phyloP scores from a whole-genome alignment of 768 basidiomycete genomes.

The Hygrocybe coccinea region DNA sequence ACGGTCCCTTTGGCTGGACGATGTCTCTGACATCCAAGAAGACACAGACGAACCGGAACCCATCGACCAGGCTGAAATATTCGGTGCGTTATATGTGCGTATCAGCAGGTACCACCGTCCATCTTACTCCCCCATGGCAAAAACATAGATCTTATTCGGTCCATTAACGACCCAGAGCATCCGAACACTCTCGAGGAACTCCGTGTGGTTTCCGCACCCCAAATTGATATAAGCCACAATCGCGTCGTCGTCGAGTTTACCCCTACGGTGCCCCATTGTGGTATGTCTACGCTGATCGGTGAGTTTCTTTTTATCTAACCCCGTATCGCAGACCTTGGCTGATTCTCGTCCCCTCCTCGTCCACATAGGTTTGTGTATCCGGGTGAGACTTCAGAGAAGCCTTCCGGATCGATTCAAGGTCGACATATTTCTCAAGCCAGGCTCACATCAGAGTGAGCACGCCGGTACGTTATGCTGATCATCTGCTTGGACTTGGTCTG shows the following conservation, averaged over 20 bases:
- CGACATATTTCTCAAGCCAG: conserved; percentile 87
- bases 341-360: background rate
- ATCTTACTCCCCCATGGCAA: background rate
- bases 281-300: conserved; percentile 97
- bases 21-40: conserved; percentile 39
- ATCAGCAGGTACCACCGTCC: background rate
- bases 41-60: conserved; percentile 55
- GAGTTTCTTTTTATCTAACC: conserved; percentile 17
- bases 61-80: conserved; percentile 91
- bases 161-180: conserved; percentile 94
- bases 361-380: conserved; percentile 80
- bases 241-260: conserved; percentile 87
- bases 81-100: conserved; percentile 49
- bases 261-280: conserved; percentile 95
- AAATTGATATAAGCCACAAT: conserved; percentile 60
- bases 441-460: conserved; percentile 92
- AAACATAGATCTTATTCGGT: conserved; percentile 74
- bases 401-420: conserved; percentile 92
- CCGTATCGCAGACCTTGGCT: background rate
- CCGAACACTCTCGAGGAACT: conserved; percentile 91
- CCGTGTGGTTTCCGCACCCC: conserved; percentile 87
- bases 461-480: conserved; percentile 51
- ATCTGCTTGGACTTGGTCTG: too few species aligned
- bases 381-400: conserved; percentile 83
- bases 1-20: conserved; percentile 62